phyloP scores from a whole-genome alignment of 208 protist species.

The Leishmania amazonensis region DNA sequence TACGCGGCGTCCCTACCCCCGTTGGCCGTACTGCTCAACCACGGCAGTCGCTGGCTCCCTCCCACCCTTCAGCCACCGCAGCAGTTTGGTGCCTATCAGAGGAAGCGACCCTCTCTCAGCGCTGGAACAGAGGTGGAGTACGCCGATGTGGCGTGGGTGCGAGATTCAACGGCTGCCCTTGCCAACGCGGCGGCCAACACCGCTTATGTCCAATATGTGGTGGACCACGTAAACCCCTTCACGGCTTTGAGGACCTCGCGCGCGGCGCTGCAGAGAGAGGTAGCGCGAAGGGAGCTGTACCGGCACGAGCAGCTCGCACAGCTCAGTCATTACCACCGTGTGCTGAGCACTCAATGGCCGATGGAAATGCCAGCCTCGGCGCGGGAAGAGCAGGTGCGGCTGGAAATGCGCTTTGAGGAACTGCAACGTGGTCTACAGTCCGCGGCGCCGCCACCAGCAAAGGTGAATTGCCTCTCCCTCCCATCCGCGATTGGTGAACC shows the following conservation, averaged over 20 bases:
- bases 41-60: slow-evolving; percentile 66
- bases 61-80: slow-evolving; percentile 68
- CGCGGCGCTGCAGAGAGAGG: slow-evolving; percentile 23
- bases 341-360: slow-evolving; percentile 33
- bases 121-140: slow-evolving; percentile 6
- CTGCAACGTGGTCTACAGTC: slow-evolving; percentile 17
- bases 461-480: neutral
- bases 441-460: neutral
- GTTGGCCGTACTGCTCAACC: slow-evolving; percentile 17
- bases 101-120: neutral
- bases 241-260: slow-evolving; percentile 13
- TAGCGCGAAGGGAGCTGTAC: slow-evolving; percentile 40
- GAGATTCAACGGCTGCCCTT: slow-evolving; percentile 1
- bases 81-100: slow-evolving; percentile 37
- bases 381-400: slow-evolving; percentile 28
- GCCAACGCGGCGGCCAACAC: neutral
- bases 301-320: slow-evolving; percentile 48
- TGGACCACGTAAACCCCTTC: slow-evolving; percentile 9
- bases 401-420: slow-evolving; percentile 28
- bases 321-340: slow-evolving; percentile 44
- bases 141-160: slow-evolving; percentile 22
- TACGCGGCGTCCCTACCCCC: slow-evolving; percentile 20
- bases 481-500: neutral
- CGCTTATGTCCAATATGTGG: slow-evolving; percentile 30
- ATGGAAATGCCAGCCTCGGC: slow-evolving; percentile 31